Conservation (phyloP, 2,329 filamentous ascomycete species). For the Cadophora gregata region DNA sequence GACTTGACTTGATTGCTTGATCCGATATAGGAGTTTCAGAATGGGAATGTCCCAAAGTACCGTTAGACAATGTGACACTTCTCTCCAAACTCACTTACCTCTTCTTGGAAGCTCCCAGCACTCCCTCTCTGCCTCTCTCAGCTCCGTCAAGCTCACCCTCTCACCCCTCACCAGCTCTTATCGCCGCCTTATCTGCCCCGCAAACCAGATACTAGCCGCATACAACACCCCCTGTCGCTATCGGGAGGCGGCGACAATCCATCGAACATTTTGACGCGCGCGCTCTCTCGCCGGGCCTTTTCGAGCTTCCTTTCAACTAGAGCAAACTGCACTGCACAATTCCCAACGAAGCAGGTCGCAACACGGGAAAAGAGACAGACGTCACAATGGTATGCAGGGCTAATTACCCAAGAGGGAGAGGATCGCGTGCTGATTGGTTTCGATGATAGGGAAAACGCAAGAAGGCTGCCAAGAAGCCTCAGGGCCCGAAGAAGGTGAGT, state of each 20-base stretch:
- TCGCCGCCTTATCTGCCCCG: slow-evolving; percentile 16
- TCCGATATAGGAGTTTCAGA: slow-evolving; percentile 7
- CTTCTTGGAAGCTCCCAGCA: slow-evolving; percentile 7
- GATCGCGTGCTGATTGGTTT: slow-evolving; percentile 13
- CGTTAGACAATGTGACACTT: neutral
- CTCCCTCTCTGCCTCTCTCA: neutral
- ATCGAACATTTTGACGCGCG: slow-evolving; percentile 15
- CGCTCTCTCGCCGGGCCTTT: neutral
- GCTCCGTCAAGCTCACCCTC: neutral
- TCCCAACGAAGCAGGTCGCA: slow-evolving; percentile 4
- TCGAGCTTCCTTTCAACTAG: neutral
- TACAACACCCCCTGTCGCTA: neutral
- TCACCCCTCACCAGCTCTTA: neutral
- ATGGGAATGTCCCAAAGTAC: neutral
- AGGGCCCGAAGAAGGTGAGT: slow-evolving; percentile 80
- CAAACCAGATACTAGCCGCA: neutral
- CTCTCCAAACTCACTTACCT: neutral
- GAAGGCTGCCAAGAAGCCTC: slow-evolving; percentile 84
- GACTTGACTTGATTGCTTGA: neutral
- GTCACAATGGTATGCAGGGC: slow-evolving; percentile 19
- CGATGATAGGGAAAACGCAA: slow-evolving; percentile 84
- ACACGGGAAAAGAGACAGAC: neutral
- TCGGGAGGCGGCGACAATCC: slow-evolving; percentile 13
- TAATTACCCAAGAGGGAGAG: neutral
- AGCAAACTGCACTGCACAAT: neutral